Percentiles rank a stretch among this genome's conserved stretches.
Evolutionary conservation across 257 asterid species (phyloP).

Genomic region (Gentiana straminea): DNA sequence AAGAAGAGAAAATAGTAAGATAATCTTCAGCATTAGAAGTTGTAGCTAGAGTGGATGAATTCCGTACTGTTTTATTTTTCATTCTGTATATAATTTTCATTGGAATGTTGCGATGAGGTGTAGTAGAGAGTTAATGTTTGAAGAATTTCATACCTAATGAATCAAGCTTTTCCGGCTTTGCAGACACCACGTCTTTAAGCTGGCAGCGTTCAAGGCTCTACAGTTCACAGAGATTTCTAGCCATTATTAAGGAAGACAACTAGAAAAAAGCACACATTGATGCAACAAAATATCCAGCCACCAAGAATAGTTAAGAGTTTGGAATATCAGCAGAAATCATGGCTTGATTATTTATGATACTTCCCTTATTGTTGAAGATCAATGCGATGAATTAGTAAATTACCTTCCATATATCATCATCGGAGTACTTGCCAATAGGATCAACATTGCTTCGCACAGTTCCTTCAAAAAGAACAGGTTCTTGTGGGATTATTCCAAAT

Average conservation of each 20-base stretch:
- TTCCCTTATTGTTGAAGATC: not conserved
- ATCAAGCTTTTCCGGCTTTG: conserved; percentile 81
- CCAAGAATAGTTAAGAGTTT: not conserved
- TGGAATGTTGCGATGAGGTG: too few species aligned
- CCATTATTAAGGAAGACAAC: not conserved
- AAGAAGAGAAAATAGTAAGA: not conserved
- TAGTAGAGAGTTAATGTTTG: not conserved
- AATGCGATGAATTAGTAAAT: not conserved
- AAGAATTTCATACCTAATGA: conserved; percentile 44
- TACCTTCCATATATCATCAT: conserved; percentile 96
- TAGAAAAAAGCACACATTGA: too few species aligned
- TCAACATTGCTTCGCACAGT: conserved; percentile 94
- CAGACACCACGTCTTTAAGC: conserved; percentile 81
- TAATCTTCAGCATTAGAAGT: not conserved
- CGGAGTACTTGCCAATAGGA: conserved; percentile 71
- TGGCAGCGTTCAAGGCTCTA: conserved; percentile 96
- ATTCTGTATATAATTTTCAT: too few species aligned
- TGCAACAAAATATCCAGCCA: not conserved
- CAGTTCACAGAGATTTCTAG: conserved; percentile 5
- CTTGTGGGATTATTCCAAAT: conserved; percentile 96
- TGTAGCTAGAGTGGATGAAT: too few species aligned
- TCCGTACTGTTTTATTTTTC: too few species aligned
- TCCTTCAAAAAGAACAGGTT: conserved; percentile 95
- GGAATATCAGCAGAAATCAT: not conserved
- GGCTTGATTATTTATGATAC: not conserved